phyloP scores from a whole-genome alignment of 306 rosid genomes.

The Bauhinia variegata region DNA sequence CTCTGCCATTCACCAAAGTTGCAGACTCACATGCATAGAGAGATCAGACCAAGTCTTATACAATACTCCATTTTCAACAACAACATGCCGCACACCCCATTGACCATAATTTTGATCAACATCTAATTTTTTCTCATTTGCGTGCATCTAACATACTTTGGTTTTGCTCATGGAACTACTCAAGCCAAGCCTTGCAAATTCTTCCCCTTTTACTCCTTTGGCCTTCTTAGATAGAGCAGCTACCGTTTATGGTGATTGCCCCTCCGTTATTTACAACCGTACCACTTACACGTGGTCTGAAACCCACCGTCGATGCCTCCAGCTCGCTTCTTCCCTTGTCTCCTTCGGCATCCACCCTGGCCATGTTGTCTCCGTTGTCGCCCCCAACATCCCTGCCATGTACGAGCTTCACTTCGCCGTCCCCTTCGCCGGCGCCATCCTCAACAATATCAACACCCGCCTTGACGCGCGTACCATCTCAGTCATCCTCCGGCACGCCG shows the following conservation, averaged over 20 bases:
- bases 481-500: constrained; percentile 57
- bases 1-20: too few relatives aligned
- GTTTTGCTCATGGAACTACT: constrained; percentile 44
- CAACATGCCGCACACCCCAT: too few relatives aligned
- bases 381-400: constrained; percentile 78
- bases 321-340: constrained; percentile 55
- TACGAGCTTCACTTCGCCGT: constrained; percentile 82
- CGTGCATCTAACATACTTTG: too few relatives aligned
- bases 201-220: constrained; percentile 58
- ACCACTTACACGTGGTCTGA: constrained; percentile 60
- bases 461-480: constrained; percentile 64
- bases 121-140: too few relatives aligned
- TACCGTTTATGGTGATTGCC: constrained; percentile 48
- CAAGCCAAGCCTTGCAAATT: constrained; percentile 49
- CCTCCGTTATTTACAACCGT: constrained; percentile 53
- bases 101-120: too few relatives aligned
- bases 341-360: constrained; percentile 56
- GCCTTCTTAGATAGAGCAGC: constrained; percentile 60
- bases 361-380: constrained; percentile 60
- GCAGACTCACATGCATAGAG: too few relatives aligned
- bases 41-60: too few relatives aligned
- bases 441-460: constrained; percentile 69
- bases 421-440: constrained; percentile 72
- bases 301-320: constrained; percentile 59
- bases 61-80: too few relatives aligned